Evolutionary conservation across 257 asterid species (phyloP).

Genomic region (Przewalskia tangutica): DNA sequence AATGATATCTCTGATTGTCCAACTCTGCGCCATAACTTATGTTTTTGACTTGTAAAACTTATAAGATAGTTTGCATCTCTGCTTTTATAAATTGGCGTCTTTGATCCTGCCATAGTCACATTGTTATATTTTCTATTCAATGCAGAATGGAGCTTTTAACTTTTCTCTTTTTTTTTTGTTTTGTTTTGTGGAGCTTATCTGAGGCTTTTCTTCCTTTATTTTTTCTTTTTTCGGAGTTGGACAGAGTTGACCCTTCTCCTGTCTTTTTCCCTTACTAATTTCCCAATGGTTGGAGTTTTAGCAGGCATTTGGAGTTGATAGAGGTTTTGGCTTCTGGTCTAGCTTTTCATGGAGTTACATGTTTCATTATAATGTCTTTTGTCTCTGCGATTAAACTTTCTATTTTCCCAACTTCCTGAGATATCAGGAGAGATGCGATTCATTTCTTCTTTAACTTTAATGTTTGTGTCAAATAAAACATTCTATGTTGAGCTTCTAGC

Average conservation of each 20-base stretch:
- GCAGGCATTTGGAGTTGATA: not conserved
- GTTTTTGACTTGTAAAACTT: not conserved
- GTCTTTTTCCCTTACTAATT: not conserved
- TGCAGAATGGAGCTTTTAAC: not conserved
- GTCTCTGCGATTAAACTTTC: not conserved
- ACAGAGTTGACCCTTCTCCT: not conserved
- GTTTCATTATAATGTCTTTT: not conserved
- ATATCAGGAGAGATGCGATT: not conserved
- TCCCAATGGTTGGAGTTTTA: not conserved
- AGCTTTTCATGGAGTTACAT: not conserved
- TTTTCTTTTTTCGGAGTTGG: not conserved
- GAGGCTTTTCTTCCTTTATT: not conserved
- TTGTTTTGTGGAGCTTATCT: not conserved
- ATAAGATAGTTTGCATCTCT: not conserved
- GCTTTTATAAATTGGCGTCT: not conserved
- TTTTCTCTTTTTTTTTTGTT: not conserved
- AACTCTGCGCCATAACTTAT: not conserved
- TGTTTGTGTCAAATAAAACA: not conserved
- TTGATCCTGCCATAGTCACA: not conserved
- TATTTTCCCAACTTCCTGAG: not conserved
- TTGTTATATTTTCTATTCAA: not conserved
- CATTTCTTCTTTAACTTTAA: not conserved
- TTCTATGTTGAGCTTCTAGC: not conserved
- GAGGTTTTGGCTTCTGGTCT: not conserved
- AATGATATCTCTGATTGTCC: not conserved